Evolutionary conservation across 306 rosid genomes (phyloP), one percentile per base, ranked within the genome.

Genomic region (Castanea sativa): DNA sequence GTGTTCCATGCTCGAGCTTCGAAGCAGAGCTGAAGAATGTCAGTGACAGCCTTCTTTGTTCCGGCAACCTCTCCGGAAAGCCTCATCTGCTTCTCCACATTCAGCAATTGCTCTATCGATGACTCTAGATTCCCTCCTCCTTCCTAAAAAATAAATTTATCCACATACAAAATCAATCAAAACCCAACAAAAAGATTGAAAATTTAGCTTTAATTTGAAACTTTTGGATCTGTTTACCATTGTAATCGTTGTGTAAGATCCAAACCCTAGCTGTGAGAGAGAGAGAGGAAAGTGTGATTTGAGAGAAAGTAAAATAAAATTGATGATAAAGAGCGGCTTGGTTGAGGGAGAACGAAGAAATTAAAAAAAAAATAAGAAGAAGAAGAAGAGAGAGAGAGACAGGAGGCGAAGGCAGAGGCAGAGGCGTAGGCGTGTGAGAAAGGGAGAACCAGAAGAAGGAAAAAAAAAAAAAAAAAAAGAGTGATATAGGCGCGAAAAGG

Each of bases 61-160:
- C 94, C 93, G 18, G 88, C 81, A 5, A 94, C 94, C 0, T 92
- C 97, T 25, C 94, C 97, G 25, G 86, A 82, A 2, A 88, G 91
- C 61, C 98, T 89, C 94, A 88, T 89, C 85, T 92, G 93, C 85
- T 94, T 94, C 91, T 91, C 98, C 29, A 88, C 93, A 79, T 88
- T 92, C 58, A 94, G 89, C 78, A 94, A 64, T 68, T 90, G 89
- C 88, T 92, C 98, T 53, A 94, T 88, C 51, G 80, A 53, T 2
- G 85, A 82, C 72, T 91, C 97, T 60, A 94, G 80, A 78, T 88
- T 84, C 12, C 84, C 90, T 35, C 84, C 81, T 23, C 23, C 23
- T 23, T 23, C 23, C 16, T 94, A 57, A 63, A 41, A 41, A 41
- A 41, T 41, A 41, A 38, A 41, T 41, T 8, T 8, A 41, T 11